Conservation (phyloP, 2,329 filamentous ascomycete genomes). For the Elsinoe arachidis region DNA sequence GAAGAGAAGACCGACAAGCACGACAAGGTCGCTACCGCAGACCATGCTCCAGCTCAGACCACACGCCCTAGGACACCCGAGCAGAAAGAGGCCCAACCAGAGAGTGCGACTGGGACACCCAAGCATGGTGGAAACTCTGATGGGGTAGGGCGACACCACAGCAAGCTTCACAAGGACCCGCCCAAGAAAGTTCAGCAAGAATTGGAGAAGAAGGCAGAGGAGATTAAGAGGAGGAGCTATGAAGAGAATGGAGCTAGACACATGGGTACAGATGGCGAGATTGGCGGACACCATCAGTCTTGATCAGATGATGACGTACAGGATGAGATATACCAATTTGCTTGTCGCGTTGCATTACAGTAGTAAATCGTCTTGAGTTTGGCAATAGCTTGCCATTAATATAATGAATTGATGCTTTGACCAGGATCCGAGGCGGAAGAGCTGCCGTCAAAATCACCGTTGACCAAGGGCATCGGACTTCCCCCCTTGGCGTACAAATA, state of each 20-base stretch:
- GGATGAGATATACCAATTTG: conserved; percentile 11
- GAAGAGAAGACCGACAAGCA: conserved; percentile 19
- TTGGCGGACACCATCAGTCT: conserved; percentile 20
- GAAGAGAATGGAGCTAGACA: conserved; percentile 22
- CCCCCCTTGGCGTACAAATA: not conserved
- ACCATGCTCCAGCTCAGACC: not conserved
- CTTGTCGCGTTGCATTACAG: not conserved
- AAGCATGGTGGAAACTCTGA: conserved; percentile 10
- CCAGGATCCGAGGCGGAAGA: not conserved
- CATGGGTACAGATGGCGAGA: conserved; percentile 26
- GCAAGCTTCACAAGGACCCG: conserved; percentile 35
- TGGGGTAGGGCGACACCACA: conserved; percentile 19
- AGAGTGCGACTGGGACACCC: not conserved
- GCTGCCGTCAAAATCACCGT: not conserved
- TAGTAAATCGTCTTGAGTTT: not conserved
- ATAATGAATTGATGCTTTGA: not conserved
- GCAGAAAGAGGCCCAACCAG: not conserved
- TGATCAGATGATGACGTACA: not conserved
- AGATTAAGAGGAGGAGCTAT: conserved; percentile 9
- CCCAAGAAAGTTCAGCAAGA: conserved; percentile 29
- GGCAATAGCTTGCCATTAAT: not conserved
- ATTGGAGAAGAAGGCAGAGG: conserved; percentile 19
- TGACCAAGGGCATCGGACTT: not conserved
- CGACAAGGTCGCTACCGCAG: conserved; percentile 16
- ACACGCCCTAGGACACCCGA: not conserved